Conservation (phyloP, 2,329 filamentous ascomycete genomes). For the Talaromyces islandicus region DNA sequence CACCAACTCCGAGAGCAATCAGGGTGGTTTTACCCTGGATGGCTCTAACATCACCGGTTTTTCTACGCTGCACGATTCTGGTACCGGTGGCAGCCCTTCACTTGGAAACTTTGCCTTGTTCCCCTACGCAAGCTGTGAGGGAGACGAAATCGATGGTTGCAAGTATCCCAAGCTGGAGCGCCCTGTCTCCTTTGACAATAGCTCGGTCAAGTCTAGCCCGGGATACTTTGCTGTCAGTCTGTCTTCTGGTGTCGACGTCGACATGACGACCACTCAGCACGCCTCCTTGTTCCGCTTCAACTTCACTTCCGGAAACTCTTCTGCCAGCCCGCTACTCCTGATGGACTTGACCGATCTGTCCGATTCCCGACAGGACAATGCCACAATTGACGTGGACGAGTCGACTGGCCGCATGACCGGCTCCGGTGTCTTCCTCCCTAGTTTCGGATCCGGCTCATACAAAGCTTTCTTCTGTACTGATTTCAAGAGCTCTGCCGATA, state of each 20-base stretch:
- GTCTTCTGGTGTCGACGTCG: slow-evolving; percentile 51
- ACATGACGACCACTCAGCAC: slow-evolving; percentile 62
- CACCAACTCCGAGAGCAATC: slow-evolving; percentile 45
- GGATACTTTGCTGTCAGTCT: slow-evolving; percentile 61
- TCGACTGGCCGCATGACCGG: slow-evolving; percentile 58
- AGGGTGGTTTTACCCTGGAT: slow-evolving; percentile 52
- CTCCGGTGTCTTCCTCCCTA: slow-evolving; percentile 55
- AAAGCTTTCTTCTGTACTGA: slow-evolving; percentile 61
- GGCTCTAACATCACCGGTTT: slow-evolving; percentile 48
- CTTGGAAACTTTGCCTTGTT: slow-evolving; percentile 70
- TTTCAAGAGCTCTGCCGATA: slow-evolving; percentile 48
- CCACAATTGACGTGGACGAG: slow-evolving; percentile 51
- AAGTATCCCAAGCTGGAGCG: slow-evolving; percentile 52
- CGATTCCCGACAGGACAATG: slow-evolving; percentile 55
- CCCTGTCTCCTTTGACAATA: slow-evolving; percentile 41
- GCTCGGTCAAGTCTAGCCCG: slow-evolving; percentile 53
- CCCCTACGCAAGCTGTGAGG: slow-evolving; percentile 55
- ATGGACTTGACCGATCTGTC: slow-evolving; percentile 61
- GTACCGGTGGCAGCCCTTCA: slow-evolving; percentile 51
- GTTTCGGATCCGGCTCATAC: slow-evolving; percentile 59
- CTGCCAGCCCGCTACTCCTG: slow-evolving; percentile 52
- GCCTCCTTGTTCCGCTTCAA: slow-evolving; percentile 60
- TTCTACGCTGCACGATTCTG: slow-evolving; percentile 45
- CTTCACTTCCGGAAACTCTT: slow-evolving; percentile 42
- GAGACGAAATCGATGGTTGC: slow-evolving; percentile 57